Base-by-base conservation (phyloP, 2,329 filamentous ascomycete species). In the Alternaria viburni region DNA sequence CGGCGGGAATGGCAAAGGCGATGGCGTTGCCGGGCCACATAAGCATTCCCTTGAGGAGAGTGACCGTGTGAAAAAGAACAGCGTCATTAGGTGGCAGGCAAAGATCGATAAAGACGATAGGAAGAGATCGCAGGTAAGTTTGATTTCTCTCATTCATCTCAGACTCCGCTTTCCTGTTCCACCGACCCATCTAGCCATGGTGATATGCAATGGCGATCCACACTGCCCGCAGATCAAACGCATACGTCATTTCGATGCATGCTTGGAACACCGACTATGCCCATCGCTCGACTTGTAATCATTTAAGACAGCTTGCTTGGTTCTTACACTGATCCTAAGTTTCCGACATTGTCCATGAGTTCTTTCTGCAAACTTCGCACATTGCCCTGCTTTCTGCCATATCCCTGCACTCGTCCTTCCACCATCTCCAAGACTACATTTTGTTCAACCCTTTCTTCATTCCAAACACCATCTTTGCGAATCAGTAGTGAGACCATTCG, bases 61-160 rank as follows among this genome's bases (percentile, higher is more conserved):
- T 71, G 92, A 94, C 74, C 87, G 89, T 65, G 90, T 94, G 36
- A 94, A 94, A 82, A 93, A 92, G 82, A 93, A 91, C 66, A 93
- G 89, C 67, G 89, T 93, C 6, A 85, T 91, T 75, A 83, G 92
- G 68, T 87, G 85, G 77, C 72, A 91, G 58, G 81, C 89, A 26
- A 89, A 89, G 75, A 85, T 86, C 69, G 88, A 89, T 55, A 91
- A 88, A 77, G 89, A 90, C 44, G 66, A 70, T 25, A 84, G 84
- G 55, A 92, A 88, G 78, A 91, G 88, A 80, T 78, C 32, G 55
- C 74, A 77, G 73, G 77, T 80, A 70, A 71, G 77, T 17, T 21
- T 57, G 13, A 43, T 12, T 15, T 23, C 10, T 58, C 26, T 52
- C 25, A 7, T 62, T 11, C 8, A 19, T 13, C 41, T 25, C 13